Evolutionary conservation across 176 grass and related monocot genomes (phyloP).

Genomic region (Tillandsia leiboldiana): DNA sequence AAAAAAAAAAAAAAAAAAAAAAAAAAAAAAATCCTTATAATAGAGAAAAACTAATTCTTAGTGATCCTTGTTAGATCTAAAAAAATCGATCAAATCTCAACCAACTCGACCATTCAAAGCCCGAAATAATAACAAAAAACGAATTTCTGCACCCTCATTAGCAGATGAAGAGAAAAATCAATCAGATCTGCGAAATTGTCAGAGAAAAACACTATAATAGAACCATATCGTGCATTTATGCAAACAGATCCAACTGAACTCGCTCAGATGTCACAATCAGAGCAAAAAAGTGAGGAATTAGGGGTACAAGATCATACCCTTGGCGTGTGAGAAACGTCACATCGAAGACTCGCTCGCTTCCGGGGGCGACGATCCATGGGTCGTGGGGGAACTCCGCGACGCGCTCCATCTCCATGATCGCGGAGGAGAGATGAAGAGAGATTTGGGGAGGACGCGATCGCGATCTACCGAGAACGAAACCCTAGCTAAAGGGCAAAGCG

Average conservation of each 20-base stretch:
- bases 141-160: too few relatives aligned
- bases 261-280: background rate
- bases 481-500: background rate
- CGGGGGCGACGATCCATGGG: constrained; percentile 12
- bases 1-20: too few relatives aligned
- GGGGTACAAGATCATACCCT: background rate
- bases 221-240: background rate
- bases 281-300: background rate
- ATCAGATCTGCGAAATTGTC: background rate
- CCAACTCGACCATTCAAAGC: too few relatives aligned
- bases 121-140: too few relatives aligned
- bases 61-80: too few relatives aligned
- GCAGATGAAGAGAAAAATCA: too few relatives aligned
- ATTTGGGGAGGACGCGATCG: background rate
- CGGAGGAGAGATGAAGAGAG: background rate
- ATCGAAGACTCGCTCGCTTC: constrained; percentile 10
- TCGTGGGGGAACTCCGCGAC: constrained; percentile 10
- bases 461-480: background rate
- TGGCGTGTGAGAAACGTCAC: constrained; percentile 7
- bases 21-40: too few relatives aligned
- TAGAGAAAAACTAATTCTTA: too few relatives aligned
- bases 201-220: background rate
- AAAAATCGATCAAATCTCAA: too few relatives aligned
- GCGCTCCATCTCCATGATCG: constrained; percentile 19
- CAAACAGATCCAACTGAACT: background rate